These are phyloP conservation scores for Geranomyces michiganensis DNA, from an alignment of 192 early-diverging fungal species.

Conservation along the genomic window DNA sequence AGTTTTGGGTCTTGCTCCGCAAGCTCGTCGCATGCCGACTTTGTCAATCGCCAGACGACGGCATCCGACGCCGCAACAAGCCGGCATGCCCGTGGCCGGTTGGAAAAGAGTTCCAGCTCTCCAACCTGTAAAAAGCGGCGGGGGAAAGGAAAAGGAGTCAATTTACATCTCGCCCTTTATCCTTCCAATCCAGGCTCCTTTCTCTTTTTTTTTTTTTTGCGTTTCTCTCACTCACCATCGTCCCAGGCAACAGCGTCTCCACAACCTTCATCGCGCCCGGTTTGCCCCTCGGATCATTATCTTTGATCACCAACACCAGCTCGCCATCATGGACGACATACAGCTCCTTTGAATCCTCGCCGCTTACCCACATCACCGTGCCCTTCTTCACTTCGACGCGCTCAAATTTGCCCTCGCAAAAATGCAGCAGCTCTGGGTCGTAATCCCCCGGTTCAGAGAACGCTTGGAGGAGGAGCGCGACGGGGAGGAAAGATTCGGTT, in stretches of 20 bases:
- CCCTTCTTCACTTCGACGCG: constrained; percentile 56
- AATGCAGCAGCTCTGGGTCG: constrained; percentile 21
- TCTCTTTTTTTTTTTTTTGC: too few species aligned
- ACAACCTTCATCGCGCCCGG: constrained; percentile 50
- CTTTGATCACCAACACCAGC: constrained; percentile 56
- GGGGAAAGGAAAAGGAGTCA: constrained; percentile 4
- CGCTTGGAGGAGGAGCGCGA: constrained; percentile 39
- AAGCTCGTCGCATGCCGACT: constrained; percentile 67
- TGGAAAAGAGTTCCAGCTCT: constrained; percentile 78
- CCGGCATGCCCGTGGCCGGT: constrained; percentile 38
- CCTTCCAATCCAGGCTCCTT: too few species aligned
- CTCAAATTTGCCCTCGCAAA: constrained; percentile 53
- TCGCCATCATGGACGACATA: constrained; percentile 79
- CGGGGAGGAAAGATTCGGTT: constrained; percentile 18
- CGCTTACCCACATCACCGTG: constrained; percentile 70
- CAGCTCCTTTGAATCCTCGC: constrained; percentile 60
- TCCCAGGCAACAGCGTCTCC: constrained; percentile 90
- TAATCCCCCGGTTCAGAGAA: constrained; percentile 31
- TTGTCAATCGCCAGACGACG: constrained; percentile 76
- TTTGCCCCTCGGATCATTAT: constrained; percentile 21
- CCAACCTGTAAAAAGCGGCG: constrained; percentile 62
- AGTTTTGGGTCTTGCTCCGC: constrained; percentile 67
- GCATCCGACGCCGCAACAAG: constrained; percentile 64
- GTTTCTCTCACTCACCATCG: constrained; percentile 61
- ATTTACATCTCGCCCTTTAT: not conserved